phyloP scores from a whole-genome alignment of 352 stramenopile species.

The Globisporangium camurandrum region DNA sequence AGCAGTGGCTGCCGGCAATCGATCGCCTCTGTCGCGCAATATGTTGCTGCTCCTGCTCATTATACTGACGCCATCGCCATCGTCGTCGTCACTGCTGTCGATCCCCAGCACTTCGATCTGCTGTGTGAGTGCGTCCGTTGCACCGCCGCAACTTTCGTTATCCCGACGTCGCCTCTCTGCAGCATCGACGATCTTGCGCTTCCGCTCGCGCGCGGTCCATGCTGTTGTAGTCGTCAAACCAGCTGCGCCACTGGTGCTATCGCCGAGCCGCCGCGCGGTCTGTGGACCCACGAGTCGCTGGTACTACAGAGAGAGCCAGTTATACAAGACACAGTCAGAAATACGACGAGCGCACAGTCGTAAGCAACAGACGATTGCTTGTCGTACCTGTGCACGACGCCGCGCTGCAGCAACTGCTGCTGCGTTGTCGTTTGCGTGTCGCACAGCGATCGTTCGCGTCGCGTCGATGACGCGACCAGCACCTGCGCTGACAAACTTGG shows the following conservation, averaged over 20 bases:
- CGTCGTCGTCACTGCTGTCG: constrained; percentile 43
- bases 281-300: constrained; percentile 1
- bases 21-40: neutral
- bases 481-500: constrained; percentile 34
- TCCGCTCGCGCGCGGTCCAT: constrained; percentile 7
- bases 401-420: constrained; percentile 32
- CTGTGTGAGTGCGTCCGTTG: constrained; percentile 10
- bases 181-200: constrained; percentile 35
- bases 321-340: neutral
- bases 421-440: constrained; percentile 18
- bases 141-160: constrained; percentile 22
- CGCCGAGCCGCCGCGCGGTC: constrained; percentile 1
- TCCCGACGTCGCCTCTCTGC: constrained; percentile 43
- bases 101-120: constrained; percentile 31
- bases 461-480: constrained; percentile 22
- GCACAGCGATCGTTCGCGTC: constrained; percentile 12
- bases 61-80: no score
- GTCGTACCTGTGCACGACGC: constrained; percentile 25
- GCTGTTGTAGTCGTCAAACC: no score
- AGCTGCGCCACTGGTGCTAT: neutral
- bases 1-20: neutral
- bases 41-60: neutral
- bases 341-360: neutral
- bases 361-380: neutral
- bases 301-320: neutral